Conservation (phyloP, 345 rosid species). For the Bruguiera sexangula region DNA sequence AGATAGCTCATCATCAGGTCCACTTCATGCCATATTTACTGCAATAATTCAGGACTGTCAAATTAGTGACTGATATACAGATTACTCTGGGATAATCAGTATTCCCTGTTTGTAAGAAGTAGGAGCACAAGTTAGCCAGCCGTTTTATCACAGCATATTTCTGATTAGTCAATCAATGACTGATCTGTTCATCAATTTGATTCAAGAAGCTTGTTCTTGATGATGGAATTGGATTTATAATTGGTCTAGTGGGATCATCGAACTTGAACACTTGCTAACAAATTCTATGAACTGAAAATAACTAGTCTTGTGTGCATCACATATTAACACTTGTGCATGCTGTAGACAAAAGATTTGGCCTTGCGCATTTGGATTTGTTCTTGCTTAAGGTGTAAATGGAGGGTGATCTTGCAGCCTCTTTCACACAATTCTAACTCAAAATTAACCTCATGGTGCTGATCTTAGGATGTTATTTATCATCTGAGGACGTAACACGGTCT, state of each 20-base stretch:
- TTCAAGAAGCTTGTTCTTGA: not conserved
- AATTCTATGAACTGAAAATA: not conserved
- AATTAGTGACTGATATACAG: conserved; percentile 2
- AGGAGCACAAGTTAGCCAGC: not conserved
- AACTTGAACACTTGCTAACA: not conserved
- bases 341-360: not conserved
- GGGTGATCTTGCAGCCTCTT: no score
- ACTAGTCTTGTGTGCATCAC: no score
- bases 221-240: conserved; percentile 2
- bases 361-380: no score
- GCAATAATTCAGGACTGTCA: conserved; percentile 9
- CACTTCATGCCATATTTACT: not conserved
- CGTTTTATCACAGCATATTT: not conserved
- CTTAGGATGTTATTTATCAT: no score
- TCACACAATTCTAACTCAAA: no score
- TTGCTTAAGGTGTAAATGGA: no score
- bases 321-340: not conserved
- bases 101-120: not conserved
- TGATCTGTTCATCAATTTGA: conserved; percentile 6
- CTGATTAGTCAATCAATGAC: not conserved
- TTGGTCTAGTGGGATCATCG: not conserved
- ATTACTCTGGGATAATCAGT: conserved; percentile 3
- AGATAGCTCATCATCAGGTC: conserved; percentile 5
- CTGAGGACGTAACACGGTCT: no score
- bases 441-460: no score